These are phyloP conservation scores for Sporothrix variecibatus DNA, from an alignment of 2,329 filamentous ascomycete species.

Conservation along the genomic window DNA sequence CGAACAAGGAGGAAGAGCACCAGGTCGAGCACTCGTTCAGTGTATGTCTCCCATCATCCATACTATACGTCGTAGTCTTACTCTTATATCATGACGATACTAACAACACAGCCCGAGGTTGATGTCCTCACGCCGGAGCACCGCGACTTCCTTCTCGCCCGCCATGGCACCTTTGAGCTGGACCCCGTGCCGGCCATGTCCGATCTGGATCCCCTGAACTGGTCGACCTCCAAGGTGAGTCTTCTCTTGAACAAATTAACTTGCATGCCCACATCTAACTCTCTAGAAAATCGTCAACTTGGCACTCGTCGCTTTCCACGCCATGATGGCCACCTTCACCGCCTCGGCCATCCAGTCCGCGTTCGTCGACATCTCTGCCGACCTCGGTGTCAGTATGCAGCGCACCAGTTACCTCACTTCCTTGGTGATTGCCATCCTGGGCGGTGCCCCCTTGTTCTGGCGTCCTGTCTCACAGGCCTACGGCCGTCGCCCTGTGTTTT, in stretches of 20 bases:
- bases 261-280: neutral
- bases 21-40: conserved; percentile 14
- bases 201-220: conserved; percentile 22
- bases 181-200: conserved; percentile 24
- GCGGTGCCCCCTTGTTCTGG: conserved; percentile 59
- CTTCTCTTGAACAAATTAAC: neutral
- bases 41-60: neutral
- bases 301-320: conserved; percentile 56
- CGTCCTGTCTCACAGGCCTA: conserved; percentile 55
- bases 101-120: conserved; percentile 11
- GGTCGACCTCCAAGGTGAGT: conserved; percentile 19
- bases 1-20: conserved; percentile 14
- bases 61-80: neutral
- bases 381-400: conserved; percentile 52
- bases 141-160: conserved; percentile 14
- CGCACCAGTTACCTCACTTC: conserved; percentile 56
- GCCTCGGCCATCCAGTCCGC: conserved; percentile 57
- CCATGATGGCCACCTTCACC: conserved; percentile 58
- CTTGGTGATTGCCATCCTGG: conserved; percentile 56
- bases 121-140: conserved; percentile 20
- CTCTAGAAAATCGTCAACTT: conserved; percentile 54
- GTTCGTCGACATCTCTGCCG: conserved; percentile 54
- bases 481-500: conserved; percentile 56
- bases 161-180: conserved; percentile 24
- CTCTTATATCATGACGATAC: neutral